Conservation (phyloP, 371 early-diverging fungal species). For the Capillidium heterosporum region DNA sequence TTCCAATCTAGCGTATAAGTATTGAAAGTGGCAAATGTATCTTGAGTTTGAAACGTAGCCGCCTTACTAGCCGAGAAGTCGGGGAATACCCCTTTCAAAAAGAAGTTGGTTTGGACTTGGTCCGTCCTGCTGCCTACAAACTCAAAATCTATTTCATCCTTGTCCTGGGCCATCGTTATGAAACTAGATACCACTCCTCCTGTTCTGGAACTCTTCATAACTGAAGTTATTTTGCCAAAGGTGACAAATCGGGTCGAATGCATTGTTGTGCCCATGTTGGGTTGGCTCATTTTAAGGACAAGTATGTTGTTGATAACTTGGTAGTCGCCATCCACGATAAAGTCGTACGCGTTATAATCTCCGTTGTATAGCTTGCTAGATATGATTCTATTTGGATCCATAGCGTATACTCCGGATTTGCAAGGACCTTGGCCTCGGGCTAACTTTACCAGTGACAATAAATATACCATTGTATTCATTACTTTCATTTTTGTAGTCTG, state of each 20-base stretch:
- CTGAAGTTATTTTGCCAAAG: conserved; percentile 5
- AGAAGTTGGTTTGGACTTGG: conserved; percentile 11
- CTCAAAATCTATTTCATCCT: conserved; percentile 21
- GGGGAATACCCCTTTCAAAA: conserved; percentile 6
- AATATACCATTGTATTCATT: too few relatives aligned
- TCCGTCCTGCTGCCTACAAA: conserved; percentile 8
- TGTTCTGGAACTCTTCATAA: conserved; percentile 4
- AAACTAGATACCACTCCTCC: conserved; percentile 16
- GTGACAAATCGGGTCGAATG: background rate
- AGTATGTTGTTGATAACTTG: background rate
- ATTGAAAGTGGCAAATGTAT: conserved; percentile 12
- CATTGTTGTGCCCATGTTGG: background rate
- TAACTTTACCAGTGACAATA: too few relatives aligned
- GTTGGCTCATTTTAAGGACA: background rate
- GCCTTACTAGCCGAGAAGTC: conserved; percentile 5
- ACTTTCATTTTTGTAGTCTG: too few relatives aligned
- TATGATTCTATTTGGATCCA: background rate
- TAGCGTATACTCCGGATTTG: background rate
- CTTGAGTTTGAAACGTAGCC: conserved; percentile 6
- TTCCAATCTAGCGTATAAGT: conserved; percentile 31
- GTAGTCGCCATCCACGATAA: background rate
- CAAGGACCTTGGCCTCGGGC: background rate
- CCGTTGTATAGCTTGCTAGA: background rate
- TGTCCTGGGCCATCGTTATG: conserved; percentile 15
- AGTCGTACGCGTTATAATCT: background rate